Percentiles rank a stretch among this genome's conserved stretches.
These are phyloP conservation scores for Thraustotheca clavata DNA, from an alignment of 352 stramenopile genomes.

Conservation along the genomic window DNA sequence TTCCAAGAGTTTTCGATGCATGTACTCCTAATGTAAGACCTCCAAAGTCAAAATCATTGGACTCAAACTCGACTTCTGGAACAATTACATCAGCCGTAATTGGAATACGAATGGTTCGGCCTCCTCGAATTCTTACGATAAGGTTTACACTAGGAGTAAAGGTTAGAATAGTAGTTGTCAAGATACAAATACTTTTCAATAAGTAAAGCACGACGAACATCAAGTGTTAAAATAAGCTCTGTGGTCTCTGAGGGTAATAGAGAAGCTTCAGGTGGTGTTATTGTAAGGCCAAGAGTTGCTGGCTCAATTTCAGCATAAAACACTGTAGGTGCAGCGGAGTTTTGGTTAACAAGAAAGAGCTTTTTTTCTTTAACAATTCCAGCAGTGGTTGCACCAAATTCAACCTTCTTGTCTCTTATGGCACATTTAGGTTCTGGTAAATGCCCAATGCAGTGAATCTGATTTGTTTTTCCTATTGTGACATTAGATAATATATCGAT, in stretches of 20 bases:
- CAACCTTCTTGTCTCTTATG: conserved; percentile 62
- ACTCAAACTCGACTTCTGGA: conserved; percentile 49
- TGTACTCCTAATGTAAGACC: conserved; percentile 71
- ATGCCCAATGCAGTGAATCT: conserved; percentile 41
- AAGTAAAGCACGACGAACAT: conserved; percentile 39
- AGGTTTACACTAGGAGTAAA: conserved; percentile 16
- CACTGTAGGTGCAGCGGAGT: conserved; percentile 29
- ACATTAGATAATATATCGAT: neutral
- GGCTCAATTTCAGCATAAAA: conserved; percentile 63
- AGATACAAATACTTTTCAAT: conserved; percentile 29
- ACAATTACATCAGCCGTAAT: conserved; percentile 59
- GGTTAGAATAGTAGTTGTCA: neutral
- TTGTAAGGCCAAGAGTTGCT: conserved; percentile 28
- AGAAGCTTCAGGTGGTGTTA: conserved; percentile 33
- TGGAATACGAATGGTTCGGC: conserved; percentile 54
- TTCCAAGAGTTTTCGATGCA: conserved; percentile 42
- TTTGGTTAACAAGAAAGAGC: conserved; percentile 24
- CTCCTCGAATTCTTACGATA: conserved; percentile 55
- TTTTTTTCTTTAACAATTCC: conserved; percentile 57
- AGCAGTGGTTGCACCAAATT: conserved; percentile 74
- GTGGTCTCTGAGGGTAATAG: conserved; percentile 43
- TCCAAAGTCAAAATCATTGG: conserved; percentile 63
- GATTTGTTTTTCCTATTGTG: conserved; percentile 29
- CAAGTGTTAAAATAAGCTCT: conserved; percentile 46
- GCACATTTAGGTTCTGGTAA: conserved; percentile 44